These are phyloP conservation scores for Pyricularia pennisetigena DNA, from an alignment of 2,329 filamentous ascomycete species.

Conservation along the genomic window DNA sequence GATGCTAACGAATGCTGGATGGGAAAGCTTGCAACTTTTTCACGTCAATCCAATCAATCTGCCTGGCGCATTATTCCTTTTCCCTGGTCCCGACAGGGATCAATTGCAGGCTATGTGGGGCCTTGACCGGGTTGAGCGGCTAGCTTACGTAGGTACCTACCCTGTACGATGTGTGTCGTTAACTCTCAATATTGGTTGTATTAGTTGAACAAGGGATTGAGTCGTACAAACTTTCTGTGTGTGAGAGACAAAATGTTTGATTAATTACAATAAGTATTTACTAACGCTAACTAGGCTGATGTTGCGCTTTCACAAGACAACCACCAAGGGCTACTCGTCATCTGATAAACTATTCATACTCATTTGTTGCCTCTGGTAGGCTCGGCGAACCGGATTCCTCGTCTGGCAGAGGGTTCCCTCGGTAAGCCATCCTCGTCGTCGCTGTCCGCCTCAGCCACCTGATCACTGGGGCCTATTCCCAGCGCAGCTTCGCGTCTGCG, in stretches of 20 bases:
- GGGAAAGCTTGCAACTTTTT: conserved; percentile 3
- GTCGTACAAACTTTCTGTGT: not conserved
- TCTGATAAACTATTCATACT: not conserved
- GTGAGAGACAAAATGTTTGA: not conserved
- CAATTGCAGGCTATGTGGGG: not conserved
- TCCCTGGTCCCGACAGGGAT: not conserved
- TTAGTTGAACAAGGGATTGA: not conserved
- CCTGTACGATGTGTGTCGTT: not conserved
- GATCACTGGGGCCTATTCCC: conserved; percentile 36
- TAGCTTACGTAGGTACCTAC: not conserved
- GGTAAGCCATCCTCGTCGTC: conserved; percentile 46
- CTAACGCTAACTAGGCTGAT: not conserved
- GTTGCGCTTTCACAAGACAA: not conserved
- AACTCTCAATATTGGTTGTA: not conserved
- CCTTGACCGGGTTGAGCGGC: too few relatives aligned
- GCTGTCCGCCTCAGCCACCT: conserved; percentile 35
- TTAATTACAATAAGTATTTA: not conserved
- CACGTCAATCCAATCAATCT: not conserved
- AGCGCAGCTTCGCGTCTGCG: conserved; percentile 65
- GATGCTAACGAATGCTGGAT: not conserved
- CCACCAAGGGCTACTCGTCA: not conserved
- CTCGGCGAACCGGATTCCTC: conserved; percentile 55
- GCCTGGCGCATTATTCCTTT: not conserved
- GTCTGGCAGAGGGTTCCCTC: conserved; percentile 38
- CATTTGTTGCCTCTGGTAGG: conserved; percentile 13